Percentiles rank a stretch among this genome's conserved stretches.
Evolutionary conservation across 2,329 filamentous ascomycete species (phyloP).

Genomic region (Capronia coronata): DNA sequence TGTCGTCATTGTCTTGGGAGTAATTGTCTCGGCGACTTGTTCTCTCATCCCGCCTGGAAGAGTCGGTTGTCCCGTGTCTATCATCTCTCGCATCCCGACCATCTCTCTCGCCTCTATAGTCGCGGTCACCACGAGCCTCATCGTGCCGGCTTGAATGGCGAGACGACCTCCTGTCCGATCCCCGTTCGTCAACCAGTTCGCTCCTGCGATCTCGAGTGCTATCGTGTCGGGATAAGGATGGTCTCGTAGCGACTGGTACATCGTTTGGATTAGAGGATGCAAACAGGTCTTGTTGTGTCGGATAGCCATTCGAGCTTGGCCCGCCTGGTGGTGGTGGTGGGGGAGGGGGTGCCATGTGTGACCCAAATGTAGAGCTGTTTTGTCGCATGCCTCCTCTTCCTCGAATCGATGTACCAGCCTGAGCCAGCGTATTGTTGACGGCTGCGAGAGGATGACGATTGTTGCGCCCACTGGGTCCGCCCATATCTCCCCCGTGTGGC

Average conservation of each 20-base stretch:
- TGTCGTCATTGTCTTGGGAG: conserved; percentile 14
- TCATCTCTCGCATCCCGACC: conserved; percentile 20
- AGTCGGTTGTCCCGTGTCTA: conserved; percentile 14
- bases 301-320: conserved; percentile 29
- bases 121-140: conserved; percentile 20
- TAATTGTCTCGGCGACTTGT: conserved; percentile 18
- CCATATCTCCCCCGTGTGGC: conserved; percentile 34
- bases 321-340: conserved; percentile 30
- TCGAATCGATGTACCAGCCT: conserved; percentile 37
- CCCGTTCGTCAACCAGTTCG: conserved; percentile 18
- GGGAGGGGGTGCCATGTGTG: conserved; percentile 27
- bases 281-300: conserved; percentile 33
- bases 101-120: conserved; percentile 17
- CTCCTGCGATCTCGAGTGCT: conserved; percentile 18
- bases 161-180: conserved; percentile 25
- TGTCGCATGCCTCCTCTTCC: conserved; percentile 36
- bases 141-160: conserved; percentile 25
- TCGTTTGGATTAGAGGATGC: conserved; percentile 28
- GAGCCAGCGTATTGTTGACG: conserved; percentile 44
- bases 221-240: conserved; percentile 22
- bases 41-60: conserved; percentile 16
- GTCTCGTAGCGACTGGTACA: conserved; percentile 27
- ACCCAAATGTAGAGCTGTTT: conserved; percentile 24
- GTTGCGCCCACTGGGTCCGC: conserved; percentile 36
- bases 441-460: conserved; percentile 40